Base-by-base conservation (phyloP, 257 asterid species). In the Anisodus tanguticus region DNA sequence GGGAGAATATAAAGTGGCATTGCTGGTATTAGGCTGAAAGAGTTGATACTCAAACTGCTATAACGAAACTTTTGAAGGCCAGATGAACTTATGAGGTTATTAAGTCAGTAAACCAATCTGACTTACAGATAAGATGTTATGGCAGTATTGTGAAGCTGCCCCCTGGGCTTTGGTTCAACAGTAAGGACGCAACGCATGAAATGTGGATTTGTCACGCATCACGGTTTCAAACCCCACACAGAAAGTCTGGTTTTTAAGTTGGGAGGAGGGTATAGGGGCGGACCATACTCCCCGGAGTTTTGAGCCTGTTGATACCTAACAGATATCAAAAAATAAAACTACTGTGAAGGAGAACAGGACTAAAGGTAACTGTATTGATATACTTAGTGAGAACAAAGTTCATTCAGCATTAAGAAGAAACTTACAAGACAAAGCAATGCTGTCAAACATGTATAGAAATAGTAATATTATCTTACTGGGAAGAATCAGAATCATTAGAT, bases 401-500 rank as follows among this genome's bases (percentile, higher is more conserved):
- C 64, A 53, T 31, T 31, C 47, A 51, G 8, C 64, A 13, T 53
- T 63, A 76, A 76, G 26, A 26, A 76, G 81, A 76, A 76, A 51
- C 63, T 10, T 6, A 51, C 45, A 76, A 7, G 22, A 76, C 62
- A 76, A 76, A 76, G 57, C 41, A 49, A 76, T 51, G 71, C 13
- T 51, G 22, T 10, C 81, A 17, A 51, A 76, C 80, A 51, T 6
- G 45, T 51, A 51, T 37, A 76, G 49, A 76, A 74, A 53, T 53
- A 76, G 81, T 26, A 53, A 76, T 51, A 76, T 35, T 22, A 49
- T 74, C 60, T 12, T 16, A 76, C 26, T 51, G 9, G 47, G 17
- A 76, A 58, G 81, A 76, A 76, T 76, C 45, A 76, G 63, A 76
- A 76, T 31, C 47, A 76, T 53, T 51, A 35, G 22, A 76, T 10